Base-by-base conservation (phyloP, 495 filamentous ascomycete species). In the Daldinia childiae region DNA sequence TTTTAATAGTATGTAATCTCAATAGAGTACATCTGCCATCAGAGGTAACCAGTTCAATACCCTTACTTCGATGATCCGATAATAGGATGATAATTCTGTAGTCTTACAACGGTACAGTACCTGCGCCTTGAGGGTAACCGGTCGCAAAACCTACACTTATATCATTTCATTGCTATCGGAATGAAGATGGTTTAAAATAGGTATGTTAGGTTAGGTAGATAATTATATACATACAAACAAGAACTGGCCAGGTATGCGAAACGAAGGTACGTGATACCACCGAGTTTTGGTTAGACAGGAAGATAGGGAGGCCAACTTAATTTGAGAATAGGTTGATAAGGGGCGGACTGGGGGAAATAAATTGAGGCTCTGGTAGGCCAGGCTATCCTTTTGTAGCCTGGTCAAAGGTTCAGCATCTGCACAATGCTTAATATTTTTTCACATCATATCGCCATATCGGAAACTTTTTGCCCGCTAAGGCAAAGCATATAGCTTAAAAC, bases 351-450 rank as follows among this genome's bases (percentile, higher is more conserved):
- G 14, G 27, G 43, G 21, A 51, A 51, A 24, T 52, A 36, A 27
- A 21, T 50, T 71, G 68, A 71, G 68, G 68, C 68, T 71, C 50
- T 66, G 62, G 29, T 61, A 17, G 32, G 57, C 34, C 34, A 45
- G 51, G 43, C 19, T 48, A 48, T 48, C 43, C 19, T 29, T 60
- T 58, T 45, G 61, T 51, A 69, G 51, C 58, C 34, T 38, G 29
- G 39, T 17, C 24, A 11, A n/a, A 61, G 48, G 55, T 61, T 61
- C 56, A 66, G 21, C 58, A 57, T 65, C 38, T 71, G 56, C 62
- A 62, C 34, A 30, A 62, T 66, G 56, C 62, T 62, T n/a, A n/a
- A n/a, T n/a, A n/a, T n/a, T n/a, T n/a, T 66, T 66, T 36, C 30
- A 32, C 43, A 21, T 21, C 19, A 48, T 48, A 48, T 48, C 43